A percentile compares a stretch with the other conserved stretches of the same genome.
Evolutionary conservation across 192 early-diverging fungal species (phyloP).

Genomic region (Coemansia biformis): DNA sequence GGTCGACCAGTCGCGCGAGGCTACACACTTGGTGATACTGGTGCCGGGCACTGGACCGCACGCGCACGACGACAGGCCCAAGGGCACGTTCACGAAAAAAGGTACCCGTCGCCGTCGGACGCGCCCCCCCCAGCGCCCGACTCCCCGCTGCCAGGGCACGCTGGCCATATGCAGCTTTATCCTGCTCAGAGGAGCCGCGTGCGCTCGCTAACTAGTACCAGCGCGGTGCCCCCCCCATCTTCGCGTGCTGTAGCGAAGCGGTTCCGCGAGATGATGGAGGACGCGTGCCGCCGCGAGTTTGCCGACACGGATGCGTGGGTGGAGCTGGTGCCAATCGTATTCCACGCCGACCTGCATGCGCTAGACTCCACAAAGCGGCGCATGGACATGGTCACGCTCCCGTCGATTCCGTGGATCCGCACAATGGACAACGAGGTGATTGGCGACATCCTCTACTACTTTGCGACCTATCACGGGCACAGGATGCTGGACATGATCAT

Average conservation of each 20-base stretch:
- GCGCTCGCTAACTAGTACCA: too few relatives aligned
- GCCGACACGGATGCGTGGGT: conserved; percentile 13
- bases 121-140: too few relatives aligned
- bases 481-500: conserved; percentile 54
- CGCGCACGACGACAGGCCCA: conserved; percentile 34
- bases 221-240: background rate
- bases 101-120: background rate
- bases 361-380: conserved; percentile 23
- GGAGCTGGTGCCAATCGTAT: conserved; percentile 33
- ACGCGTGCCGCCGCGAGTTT: conserved; percentile 24
- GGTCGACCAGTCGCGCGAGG: background rate
- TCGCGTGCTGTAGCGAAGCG: conserved; percentile 14
- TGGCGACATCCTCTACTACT: conserved; percentile 49
- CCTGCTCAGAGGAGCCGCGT: too few relatives aligned
- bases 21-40: conserved; percentile 40
- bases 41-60: conserved; percentile 51
- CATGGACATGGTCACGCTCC: conserved; percentile 46
- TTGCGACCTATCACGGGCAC: conserved; percentile 45
- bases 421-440: conserved; percentile 45
- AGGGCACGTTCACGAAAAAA: conserved; percentile 35
- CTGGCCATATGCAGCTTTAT: too few relatives aligned
- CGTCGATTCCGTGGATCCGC: conserved; percentile 50
- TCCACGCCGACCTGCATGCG: conserved; percentile 34
- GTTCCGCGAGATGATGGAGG: conserved; percentile 20
- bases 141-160: too few relatives aligned